Percentiles rank a stretch among this genome's conserved stretches.
These are phyloP conservation scores for Saturnispora hagleri DNA, from an alignment of 805 yeast genomes.

Conservation along the genomic window DNA sequence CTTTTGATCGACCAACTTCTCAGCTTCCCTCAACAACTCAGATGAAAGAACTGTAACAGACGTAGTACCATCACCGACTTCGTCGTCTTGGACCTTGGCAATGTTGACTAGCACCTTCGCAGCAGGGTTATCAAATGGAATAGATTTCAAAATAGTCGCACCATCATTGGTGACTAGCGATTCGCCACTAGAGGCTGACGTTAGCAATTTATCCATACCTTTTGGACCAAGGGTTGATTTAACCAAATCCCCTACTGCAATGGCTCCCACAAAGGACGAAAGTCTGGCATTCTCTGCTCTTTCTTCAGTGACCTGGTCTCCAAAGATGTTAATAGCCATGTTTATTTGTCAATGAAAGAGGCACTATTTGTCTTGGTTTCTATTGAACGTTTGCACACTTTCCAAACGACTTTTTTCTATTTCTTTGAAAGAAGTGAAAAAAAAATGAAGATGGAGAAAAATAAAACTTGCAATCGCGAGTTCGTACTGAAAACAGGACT, in stretches of 20 bases:
- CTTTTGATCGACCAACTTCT: slow-evolving; percentile 79
- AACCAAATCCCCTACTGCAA: slow-evolving; percentile 97
- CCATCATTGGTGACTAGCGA: slow-evolving; percentile 94
- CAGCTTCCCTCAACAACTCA: slow-evolving; percentile 90
- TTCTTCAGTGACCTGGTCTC: slow-evolving; percentile 96
- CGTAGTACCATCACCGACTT: slow-evolving; percentile 98
- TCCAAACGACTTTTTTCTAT: no score
- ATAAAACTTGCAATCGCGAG: not conserved
- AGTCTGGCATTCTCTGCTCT: slow-evolving; percentile 97
- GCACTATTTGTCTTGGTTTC: not conserved
- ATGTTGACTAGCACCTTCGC: slow-evolving; percentile 93
- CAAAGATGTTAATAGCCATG: slow-evolving; percentile 85
- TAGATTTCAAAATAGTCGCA: slow-evolving; percentile 88
- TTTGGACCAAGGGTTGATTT: slow-evolving; percentile 94
- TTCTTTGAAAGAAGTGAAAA: not conserved
- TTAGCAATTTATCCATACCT: slow-evolving; percentile 95
- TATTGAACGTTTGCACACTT: not conserved
- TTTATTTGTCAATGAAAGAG: not conserved
- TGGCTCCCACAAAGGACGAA: slow-evolving; percentile 96
- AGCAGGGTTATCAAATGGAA: slow-evolving; percentile 95
- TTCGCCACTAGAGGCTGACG: slow-evolving; percentile 71
- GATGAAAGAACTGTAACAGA: slow-evolving; percentile 89
- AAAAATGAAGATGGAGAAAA: not conserved
- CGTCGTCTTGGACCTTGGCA: slow-evolving; percentile 94
- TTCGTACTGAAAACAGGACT: not conserved